A percentile compares a stretch with the other conserved stretches of the same genome.
phyloP scores from a whole-genome alignment of 1,139 yeast genomes.

The Sugiyamaella xylanicola region DNA sequence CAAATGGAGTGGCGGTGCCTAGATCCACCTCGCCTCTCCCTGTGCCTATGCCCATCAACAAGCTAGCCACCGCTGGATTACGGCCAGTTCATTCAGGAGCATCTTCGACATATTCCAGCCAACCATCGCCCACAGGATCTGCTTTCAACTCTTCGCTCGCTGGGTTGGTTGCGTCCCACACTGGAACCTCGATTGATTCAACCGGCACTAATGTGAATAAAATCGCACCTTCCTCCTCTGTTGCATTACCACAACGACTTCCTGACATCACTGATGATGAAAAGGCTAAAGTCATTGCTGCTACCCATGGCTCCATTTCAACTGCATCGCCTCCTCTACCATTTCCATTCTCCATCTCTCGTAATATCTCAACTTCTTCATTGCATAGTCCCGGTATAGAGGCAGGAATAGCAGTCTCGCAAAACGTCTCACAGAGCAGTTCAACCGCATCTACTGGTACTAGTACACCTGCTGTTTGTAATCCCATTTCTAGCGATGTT shows the following conservation, averaged over 20 bases:
- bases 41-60: conserved; percentile 8
- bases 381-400: conserved; percentile 8
- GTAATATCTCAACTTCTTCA: conserved; percentile 10
- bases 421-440: conserved; percentile 2
- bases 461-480: conserved; percentile 7
- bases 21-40: background rate
- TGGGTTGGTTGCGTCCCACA: background rate
- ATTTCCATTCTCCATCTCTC: conserved; percentile 2
- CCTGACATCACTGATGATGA: conserved; percentile 1
- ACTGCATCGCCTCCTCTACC: conserved; percentile 4
- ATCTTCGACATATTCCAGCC: conserved; percentile 6
- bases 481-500: conserved; percentile 7
- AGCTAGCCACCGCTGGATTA: conserved; percentile 3
- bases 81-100: conserved; percentile 15
- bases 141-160: background rate
- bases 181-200: no score
- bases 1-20: background rate
- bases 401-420: conserved; percentile 11
- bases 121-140: conserved; percentile 11
- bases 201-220: background rate
- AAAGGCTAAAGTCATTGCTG: background rate
- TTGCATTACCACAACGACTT: background rate
- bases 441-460: conserved; percentile 3
- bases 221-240: background rate
- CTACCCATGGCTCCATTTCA: background rate